Evolutionary conservation across 1,284 basidiomycete genomes (phyloP), one percentile per base, ranked within the genome.

Genomic region (Malassezia sympodialis): DNA sequence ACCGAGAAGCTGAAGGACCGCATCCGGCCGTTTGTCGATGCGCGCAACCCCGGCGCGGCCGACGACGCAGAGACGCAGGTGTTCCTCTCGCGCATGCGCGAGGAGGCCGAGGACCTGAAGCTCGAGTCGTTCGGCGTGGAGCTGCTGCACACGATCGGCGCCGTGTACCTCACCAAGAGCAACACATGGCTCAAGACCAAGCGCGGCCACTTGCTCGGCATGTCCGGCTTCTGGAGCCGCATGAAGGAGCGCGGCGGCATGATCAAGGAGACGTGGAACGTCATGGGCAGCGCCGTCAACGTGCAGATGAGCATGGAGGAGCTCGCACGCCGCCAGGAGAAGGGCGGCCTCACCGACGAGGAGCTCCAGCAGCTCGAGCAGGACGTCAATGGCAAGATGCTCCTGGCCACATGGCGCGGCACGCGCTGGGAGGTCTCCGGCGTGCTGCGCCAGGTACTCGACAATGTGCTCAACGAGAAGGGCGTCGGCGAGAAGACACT

Each of bases 91-190:
- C 83, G 81, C 75, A 88, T 96, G 76, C 81, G 78, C 70, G 79
- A 82, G 41, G 94, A 99, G 76, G 90, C 89, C 1, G 90, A 96
- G 62, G 94, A 99, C 78, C 76, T 99, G 69, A 98, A 96, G 79
- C 78, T 96, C 56, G 94, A 99, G 79, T 93, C 89, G 63, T 99
- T 99, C 76, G 94, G 94, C 53, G 84, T 98, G 39, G 93, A 96
- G 82, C 85, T 91, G 8, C 63, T 75, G 40, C 68, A 71, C 53
- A 66, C 71, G 32, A 75, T 75, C 56, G 73, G 73, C 40, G 84
- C 81, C 54, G 84, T 96, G 31, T 98, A 96, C 75, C 84, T 90
- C 68, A 87, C 86, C 79, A 96, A 96, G 77, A 87, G 88, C 2
- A 84, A 87, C 32, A 88, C 88, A 43, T 94, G 85, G 78, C 79